Percentiles rank a stretch among this genome's conserved stretches.
These are phyloP conservation scores for Citrus sp. DNA, from an alignment of 345 rosid species.

Conservation along the genomic window DNA sequence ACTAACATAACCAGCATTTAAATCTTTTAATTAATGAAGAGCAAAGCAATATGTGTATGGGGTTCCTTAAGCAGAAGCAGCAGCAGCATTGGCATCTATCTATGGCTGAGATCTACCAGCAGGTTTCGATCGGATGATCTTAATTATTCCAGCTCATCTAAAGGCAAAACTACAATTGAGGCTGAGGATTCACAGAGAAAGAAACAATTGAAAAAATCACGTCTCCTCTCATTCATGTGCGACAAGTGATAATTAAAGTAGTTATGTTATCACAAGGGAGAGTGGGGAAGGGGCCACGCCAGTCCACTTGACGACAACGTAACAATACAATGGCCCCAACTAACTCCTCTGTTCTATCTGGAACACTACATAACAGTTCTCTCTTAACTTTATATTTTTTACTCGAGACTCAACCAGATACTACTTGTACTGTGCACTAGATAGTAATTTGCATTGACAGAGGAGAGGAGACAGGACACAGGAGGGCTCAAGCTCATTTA, in stretches of 20 bases:
- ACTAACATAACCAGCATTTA: constrained; percentile 44
- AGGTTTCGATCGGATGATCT: not conserved
- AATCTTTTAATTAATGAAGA: constrained; percentile 11
- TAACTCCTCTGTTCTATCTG: not conserved
- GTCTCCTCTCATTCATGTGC: not conserved
- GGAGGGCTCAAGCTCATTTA: too few relatives aligned
- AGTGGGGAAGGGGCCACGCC: not conserved
- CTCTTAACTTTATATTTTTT: too few relatives aligned
- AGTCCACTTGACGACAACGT: not conserved
- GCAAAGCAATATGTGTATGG: not conserved
- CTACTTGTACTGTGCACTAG: too few relatives aligned
- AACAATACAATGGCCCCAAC: not conserved
- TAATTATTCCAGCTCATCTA: not conserved
- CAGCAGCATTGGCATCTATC: not conserved
- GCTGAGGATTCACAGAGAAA: not conserved
- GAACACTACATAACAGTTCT: too few relatives aligned
- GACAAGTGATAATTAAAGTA: constrained; percentile 1
- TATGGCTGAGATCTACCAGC: constrained; percentile 1
- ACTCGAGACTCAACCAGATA: too few relatives aligned
- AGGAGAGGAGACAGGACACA: too few relatives aligned
- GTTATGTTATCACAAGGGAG: not conserved
- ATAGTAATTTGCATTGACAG: not conserved
- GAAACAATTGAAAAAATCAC: not conserved
- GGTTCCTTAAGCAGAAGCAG: not conserved
- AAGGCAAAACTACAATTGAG: constrained; percentile 6